Percentiles rank a stretch among this genome's conserved stretches.
phyloP scores from a whole-genome alignment of 306 rosid species.

The Oxytropis ochrocephala region DNA sequence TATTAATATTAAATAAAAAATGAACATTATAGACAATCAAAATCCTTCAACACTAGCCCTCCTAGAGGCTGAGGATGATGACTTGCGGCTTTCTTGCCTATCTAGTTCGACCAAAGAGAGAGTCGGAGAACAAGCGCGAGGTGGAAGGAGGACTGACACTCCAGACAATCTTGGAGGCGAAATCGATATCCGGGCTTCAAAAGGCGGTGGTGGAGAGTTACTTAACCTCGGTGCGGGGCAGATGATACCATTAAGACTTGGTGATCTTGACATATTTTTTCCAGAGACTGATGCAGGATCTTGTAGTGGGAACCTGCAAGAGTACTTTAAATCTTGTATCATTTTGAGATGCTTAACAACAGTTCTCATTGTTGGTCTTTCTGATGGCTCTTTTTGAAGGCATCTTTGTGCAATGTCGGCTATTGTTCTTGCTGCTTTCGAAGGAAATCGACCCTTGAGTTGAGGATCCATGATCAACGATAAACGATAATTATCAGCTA shows the following conservation, averaged over 20 bases:
- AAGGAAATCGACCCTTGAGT: conserved; percentile 6
- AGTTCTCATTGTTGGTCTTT: neutral
- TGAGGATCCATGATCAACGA: conserved; percentile 12
- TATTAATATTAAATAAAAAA: conserved; percentile 1
- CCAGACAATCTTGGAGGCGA: conserved; percentile 12
- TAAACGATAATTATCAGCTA: neutral
- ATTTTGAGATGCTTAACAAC: conserved; percentile 1
- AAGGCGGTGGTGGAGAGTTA: neutral
- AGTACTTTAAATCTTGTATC: conserved; percentile 8
- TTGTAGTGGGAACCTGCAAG: neutral
- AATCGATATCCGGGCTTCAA: neutral
- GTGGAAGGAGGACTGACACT: neutral
- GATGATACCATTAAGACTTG: neutral
- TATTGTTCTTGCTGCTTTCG: neutral
- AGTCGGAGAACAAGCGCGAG: neutral
- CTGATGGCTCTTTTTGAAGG: conserved; percentile 8
- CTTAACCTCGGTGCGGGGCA: neutral
- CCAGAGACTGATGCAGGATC: neutral
- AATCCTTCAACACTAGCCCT: conserved; percentile 1
- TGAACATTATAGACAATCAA: conserved; percentile 1
- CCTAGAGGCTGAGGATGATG: neutral
- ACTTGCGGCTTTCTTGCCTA: neutral
- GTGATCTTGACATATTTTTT: conserved; percentile 4
- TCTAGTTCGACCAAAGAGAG: neutral
- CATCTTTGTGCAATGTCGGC: conserved; percentile 13